Base-by-base conservation (phyloP, 768 basidiomycete species). In the Pholiota molesta region DNA sequence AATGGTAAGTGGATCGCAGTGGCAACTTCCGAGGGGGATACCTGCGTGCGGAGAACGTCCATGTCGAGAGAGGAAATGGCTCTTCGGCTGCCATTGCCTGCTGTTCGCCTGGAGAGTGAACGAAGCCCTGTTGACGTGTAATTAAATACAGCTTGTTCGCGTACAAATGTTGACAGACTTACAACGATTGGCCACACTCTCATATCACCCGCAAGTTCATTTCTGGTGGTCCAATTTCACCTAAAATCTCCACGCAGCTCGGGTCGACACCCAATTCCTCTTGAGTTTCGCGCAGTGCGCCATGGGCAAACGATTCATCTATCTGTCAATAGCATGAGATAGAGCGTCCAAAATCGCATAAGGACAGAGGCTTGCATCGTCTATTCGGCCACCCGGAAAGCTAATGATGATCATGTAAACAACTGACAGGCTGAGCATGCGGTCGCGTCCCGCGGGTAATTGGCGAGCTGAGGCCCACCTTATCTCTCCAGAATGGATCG, bases 401-500 rank as follows among this genome's bases (percentile, higher is more conserved):
- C 91, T 92, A 33, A n/a, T 56, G 31, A 47, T 16, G 29, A 49
- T 55, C 44, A 47, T 35, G 42, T 11, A 56, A 42, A 37, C 29
- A 55, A 29, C 16, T 17, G 29, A 49, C 47, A 49, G 11, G 47
- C 23, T 26, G 47, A 49, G 47, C 47, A 49, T 49, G 47, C 23
- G 23, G 47, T 23, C 23, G 23, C 23, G 47, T 49, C 47, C 47
- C 23, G 21, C 21, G 11, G 47, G 35, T 37, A 9, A 9, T 37
- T 13, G 23, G 21, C 45, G 19, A 19, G 21, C 19, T n/a, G 2
- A 21, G 21, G 21, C 47, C 17, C 68, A 91, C 92, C 92, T 92
- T 35, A 93, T 85, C 78, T 93, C 90, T n/a, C 92, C 91, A 0
- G 91, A 87, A 73, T 93, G 92, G 79, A 81, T 66, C 90, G 79